Base-by-base conservation (phyloP, 2,329 filamentous ascomycete species). In the Calycina marina region DNA sequence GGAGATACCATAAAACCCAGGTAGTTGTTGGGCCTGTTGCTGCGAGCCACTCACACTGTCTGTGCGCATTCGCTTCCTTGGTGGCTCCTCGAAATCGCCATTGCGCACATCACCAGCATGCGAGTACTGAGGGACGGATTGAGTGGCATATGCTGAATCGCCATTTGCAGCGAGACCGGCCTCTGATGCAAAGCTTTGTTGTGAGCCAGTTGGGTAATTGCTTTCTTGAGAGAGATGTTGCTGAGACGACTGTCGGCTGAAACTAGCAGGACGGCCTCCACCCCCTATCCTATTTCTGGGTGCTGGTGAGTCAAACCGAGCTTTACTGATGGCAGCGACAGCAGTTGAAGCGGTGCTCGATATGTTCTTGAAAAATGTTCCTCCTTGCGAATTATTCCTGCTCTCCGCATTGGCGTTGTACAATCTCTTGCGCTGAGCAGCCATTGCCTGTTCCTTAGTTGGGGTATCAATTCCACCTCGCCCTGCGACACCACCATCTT, bases 381-480 rank as follows among this genome's bases (percentile, higher is more conserved):
- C 86, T 28, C 80, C 75, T 12, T 74, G 46, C 49, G 69, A 73
- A 46, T 72, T 73, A 9, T 66, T 60, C 30, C 84, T 69, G 30
- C 67, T 72, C 36, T 93, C 83, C 32, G 72, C 63, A 28, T 67
- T 71, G 29, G 72, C 67, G 43, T 79, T 93, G 58, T 94, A 96
- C 57, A 94, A 73, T 43, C 88, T 73, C 56, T 98, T 96, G 44
- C 90, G 66, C 57, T 85, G 79, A 4, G 88, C 88, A 8, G 90
- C 90, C 86, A 96, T 93, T 38, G 90, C 90, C 57, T 96, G 90
- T 57, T 96, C 90, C 57, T 98, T 98, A 22, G 90, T 98, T 0
- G 90, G 90, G 0, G 90, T 96, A 49, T 96, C 88, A 46, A 93
- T 69, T 44, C 77, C 72, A 28, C 79, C 81, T 28, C 75, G 72